Evolutionary conservation across 2,329 filamentous ascomycete species (phyloP), one percentile per base, ranked within the genome.

Genomic region (Fusarium sp.): DNA sequence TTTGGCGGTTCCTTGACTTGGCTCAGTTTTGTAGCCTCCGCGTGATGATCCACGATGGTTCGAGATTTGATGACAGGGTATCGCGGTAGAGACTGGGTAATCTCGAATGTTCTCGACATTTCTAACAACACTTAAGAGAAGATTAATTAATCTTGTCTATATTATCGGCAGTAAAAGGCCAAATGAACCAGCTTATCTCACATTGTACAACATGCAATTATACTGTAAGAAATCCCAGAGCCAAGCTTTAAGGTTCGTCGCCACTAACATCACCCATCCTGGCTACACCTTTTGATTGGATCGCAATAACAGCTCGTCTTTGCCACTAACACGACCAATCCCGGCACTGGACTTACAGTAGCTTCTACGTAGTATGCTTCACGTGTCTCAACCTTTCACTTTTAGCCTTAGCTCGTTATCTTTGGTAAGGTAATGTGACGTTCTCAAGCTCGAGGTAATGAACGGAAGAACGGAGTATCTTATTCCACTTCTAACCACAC

Each of bases 1-100:
- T n/a, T n/a, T n/a, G n/a, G n/a, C n/a, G n/a, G n/a, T n/a, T 37
- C 33, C 49, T 52, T 66, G 61, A 35, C 54, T 48, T 57, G 27
- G 38, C 25, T 21, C 35, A 55, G 23, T 33, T 63, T 51, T 51
- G 35, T 60, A 51, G 66, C 57, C 60, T 63, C 60, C 57, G 58
- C 54, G 56, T 71, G 54, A 68, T 55, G 70, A 62, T 60, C 63
- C 55, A 61, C 51, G 63, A 73, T 69, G 63, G 63, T 70, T 73
- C 52, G 63, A 67, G 69, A 66, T 62, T 57, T 23, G 33, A 38
- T 33, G 21, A 61, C 54, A 61, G 55, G 70, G 45, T 59, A 54
- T 39, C 48, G 55, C 39, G 60, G 48, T 42, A 52, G 25, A 11
- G 21, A 8, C 44, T 35, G 18, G 15, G 16, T 35, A 21, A 42